phyloP scores from a whole-genome alignment of 805 yeast species.

The Lipomyces chichibuensis region DNA sequence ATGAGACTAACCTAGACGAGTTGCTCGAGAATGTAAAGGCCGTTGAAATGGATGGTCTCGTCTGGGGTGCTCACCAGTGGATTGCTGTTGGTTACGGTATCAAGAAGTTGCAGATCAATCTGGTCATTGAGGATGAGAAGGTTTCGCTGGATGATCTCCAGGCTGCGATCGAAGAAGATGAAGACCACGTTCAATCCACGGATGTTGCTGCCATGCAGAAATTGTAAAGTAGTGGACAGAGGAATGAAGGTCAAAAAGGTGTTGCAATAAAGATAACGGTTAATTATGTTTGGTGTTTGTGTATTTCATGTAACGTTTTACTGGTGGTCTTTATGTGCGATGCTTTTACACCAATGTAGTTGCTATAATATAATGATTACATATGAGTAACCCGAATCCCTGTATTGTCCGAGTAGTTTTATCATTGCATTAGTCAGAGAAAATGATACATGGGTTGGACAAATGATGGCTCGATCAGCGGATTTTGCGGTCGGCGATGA shows the following conservation, averaged over 20 bases:
- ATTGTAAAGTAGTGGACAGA: slow-evolving; percentile 19
- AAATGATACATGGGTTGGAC: neutral
- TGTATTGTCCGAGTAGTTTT: neutral
- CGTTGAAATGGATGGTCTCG: slow-evolving; percentile 87
- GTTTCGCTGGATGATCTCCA: slow-evolving; percentile 88
- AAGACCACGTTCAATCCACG: slow-evolving; percentile 99
- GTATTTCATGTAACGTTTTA: neutral
- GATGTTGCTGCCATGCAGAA: slow-evolving; percentile 61
- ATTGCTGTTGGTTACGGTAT: slow-evolving; percentile 99
- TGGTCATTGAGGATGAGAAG: slow-evolving; percentile 96
- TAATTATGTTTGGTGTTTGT: neutral
- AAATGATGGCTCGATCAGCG: neutral
- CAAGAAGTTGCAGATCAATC: slow-evolving; percentile 97
- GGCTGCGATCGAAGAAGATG: slow-evolving; percentile 79
- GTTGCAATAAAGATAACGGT: neutral
- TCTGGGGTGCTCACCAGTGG: slow-evolving; percentile 97
- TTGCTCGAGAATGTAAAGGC: slow-evolving; percentile 83
- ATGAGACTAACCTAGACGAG: slow-evolving; percentile 93
- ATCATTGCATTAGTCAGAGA: neutral
- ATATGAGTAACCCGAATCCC: neutral
- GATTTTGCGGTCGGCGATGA: no score
- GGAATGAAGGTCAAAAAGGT: neutral
- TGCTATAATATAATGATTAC: neutral
- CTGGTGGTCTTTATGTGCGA: neutral
- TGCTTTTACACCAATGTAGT: neutral